These are phyloP conservation scores for Lodderomyces elongisporus DNA, from an alignment of 1,139 yeast species.

Conservation along the genomic window DNA sequence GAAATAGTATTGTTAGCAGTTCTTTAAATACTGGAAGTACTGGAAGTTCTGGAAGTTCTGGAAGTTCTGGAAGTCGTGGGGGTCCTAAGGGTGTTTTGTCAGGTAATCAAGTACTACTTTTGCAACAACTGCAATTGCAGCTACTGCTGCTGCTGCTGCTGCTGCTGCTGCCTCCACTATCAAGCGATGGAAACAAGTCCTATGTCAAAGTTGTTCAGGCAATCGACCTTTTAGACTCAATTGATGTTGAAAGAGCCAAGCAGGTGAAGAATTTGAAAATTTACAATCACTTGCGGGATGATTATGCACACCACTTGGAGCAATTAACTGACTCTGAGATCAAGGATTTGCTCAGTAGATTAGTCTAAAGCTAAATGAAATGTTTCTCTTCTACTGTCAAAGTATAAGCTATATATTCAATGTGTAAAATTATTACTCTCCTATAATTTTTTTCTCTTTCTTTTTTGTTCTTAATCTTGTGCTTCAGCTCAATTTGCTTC, in stretches of 20 bases:
- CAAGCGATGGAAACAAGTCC: conserved; percentile 26
- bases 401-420: no score
- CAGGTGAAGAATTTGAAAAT: neutral
- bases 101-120: no score
- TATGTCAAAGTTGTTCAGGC: conserved; percentile 31
- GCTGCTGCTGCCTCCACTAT: conserved; percentile 13
- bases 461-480: no score
- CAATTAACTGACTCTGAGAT: conserved; percentile 33
- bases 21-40: neutral
- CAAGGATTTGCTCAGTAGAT: conserved; percentile 19
- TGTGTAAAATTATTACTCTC: no score
- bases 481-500: no score
- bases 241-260: conserved; percentile 17
- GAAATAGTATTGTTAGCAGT: neutral
- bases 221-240: conserved; percentile 33
- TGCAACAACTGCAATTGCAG: no score
- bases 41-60: no score
- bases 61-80: no score
- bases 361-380: neutral
- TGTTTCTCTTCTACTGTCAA: no score
- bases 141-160: no score
- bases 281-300: conserved; percentile 18
- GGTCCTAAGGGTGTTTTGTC: no score
- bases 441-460: no score
- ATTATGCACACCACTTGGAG: conserved; percentile 19